These are phyloP conservation scores for Dorcoceras hygrometricum DNA, from an alignment of 257 asterid genomes.

Conservation along the genomic window DNA sequence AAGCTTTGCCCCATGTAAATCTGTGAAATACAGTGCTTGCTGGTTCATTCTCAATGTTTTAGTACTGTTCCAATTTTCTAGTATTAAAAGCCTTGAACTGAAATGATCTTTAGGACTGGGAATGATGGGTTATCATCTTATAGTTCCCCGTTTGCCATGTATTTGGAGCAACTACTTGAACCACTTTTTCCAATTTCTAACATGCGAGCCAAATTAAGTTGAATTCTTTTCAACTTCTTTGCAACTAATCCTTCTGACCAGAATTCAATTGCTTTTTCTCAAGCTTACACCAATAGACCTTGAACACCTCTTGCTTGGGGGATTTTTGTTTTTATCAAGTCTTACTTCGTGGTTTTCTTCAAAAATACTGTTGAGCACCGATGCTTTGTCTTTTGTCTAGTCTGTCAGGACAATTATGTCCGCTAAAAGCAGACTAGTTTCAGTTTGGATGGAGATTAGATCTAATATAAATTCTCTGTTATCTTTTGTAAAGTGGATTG, in stretches of 20 bases:
- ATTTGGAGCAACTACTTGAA: neutral
- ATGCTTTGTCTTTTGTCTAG: neutral
- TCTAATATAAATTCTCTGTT: neutral
- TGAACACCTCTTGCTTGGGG: neutral
- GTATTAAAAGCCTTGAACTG: neutral
- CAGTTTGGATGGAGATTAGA: neutral
- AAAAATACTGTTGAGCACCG: neutral
- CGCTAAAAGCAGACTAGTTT: neutral
- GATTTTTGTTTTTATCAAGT: too few relatives aligned
- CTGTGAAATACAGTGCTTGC: neutral
- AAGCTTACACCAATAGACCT: neutral
- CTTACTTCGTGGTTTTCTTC: neutral
- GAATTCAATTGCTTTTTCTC: constrained; percentile 1
- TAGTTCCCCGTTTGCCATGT: neutral
- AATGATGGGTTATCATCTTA: constrained; percentile 1
- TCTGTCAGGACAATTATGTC: neutral
- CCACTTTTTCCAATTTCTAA: neutral
- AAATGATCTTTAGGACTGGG: neutral
- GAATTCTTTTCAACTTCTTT: neutral
- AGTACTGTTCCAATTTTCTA: neutral
- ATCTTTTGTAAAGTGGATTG: constrained; percentile 15
- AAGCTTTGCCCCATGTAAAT: neutral
- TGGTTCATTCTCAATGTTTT: neutral
- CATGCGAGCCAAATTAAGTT: neutral
- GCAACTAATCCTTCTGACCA: neutral